Conservation (phyloP, 306 rosid species). For the Urtica urens region DNA sequence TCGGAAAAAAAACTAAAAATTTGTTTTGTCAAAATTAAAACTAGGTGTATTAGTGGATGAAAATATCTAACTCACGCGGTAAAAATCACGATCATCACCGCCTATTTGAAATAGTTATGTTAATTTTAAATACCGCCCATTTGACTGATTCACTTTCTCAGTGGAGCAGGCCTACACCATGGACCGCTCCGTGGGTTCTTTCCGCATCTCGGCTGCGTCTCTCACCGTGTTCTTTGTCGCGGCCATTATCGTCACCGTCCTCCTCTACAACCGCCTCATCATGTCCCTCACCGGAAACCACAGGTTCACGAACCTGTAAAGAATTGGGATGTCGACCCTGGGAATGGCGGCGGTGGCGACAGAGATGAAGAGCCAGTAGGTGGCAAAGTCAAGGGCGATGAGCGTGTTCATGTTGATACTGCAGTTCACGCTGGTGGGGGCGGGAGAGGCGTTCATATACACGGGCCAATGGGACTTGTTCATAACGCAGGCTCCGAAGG, state of each 20-base stretch:
- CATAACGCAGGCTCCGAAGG: slow-evolving; percentile 87
- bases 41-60: too few relatives aligned
- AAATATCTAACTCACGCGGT: too few relatives aligned
- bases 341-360: slow-evolving; percentile 81
- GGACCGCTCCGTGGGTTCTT: slow-evolving; percentile 52
- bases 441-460: slow-evolving; percentile 68
- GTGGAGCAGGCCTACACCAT: slow-evolving; percentile 77
- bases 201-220: slow-evolving; percentile 78
- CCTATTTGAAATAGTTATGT: too few relatives aligned
- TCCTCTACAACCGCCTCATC: slow-evolving; percentile 45
- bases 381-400: slow-evolving; percentile 16
- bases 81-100: too few relatives aligned
- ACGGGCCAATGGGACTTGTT: slow-evolving; percentile 83
- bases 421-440: slow-evolving; percentile 62
- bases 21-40: too few relatives aligned
- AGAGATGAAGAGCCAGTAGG: slow-evolving; percentile 57
- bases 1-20: too few relatives aligned
- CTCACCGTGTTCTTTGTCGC: slow-evolving; percentile 60
- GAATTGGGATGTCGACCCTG: slow-evolving; percentile 60
- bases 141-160: slow-evolving; percentile 78
- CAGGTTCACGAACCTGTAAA: slow-evolving; percentile 45
- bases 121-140: too few relatives aligned
- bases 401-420: slow-evolving; percentile 58
- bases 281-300: slow-evolving; percentile 41
- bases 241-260: slow-evolving; percentile 63